Base-by-base conservation (phyloP, 768 basidiomycete species). In the Cantharellus cinnabarinus region DNA sequence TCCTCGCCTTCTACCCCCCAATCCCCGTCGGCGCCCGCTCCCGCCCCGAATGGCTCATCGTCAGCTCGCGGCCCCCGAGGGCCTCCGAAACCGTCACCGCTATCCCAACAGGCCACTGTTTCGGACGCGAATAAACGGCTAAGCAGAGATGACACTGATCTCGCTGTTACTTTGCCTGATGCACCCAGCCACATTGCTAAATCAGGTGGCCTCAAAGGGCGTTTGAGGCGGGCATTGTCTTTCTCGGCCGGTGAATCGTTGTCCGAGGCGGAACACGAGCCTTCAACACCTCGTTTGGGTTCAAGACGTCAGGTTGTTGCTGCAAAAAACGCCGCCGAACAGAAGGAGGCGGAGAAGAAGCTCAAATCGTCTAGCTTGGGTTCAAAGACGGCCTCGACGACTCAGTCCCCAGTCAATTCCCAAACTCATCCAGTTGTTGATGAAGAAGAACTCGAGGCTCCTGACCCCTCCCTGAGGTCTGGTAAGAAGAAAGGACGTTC, bases 211-310 rank as follows among this genome's bases (percentile, higher is more conserved):
- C 74, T 93, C 63, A 90, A 89, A 67, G 81, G 79, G 64, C 78
- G 80, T 59, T 73, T 89, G 44, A 79, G 84, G 48, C 79, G 85
- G 38, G 86, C 82, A 2, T 73, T 87, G 34, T 80, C 79, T 1
- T 75, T 85, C 64, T 81, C 80, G 62, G 77, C 81, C 4, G 69
- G 71, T 41, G 71, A 75, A 61, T 71, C 79, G 3, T 73, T 88
- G 58, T 74, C 76, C 39, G 80, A 82, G 63, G 78, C 77, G 64
- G 77, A 77, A 57, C 35, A 39, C 53, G 4, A 64, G 65, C 40
- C 66, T 62, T 42, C 64, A 5, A 7, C 56, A 41, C 35, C 56
- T 15, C 7, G 40, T 7, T 41, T 57, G 41, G 56, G 52, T 55
- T 62, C 61, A 34, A 62, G 62, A 38, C 53, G 61, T 58, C 41